phyloP scores from a whole-genome alignment of 1,284 basidiomycete genomes.

The Naganishia albida region DNA sequence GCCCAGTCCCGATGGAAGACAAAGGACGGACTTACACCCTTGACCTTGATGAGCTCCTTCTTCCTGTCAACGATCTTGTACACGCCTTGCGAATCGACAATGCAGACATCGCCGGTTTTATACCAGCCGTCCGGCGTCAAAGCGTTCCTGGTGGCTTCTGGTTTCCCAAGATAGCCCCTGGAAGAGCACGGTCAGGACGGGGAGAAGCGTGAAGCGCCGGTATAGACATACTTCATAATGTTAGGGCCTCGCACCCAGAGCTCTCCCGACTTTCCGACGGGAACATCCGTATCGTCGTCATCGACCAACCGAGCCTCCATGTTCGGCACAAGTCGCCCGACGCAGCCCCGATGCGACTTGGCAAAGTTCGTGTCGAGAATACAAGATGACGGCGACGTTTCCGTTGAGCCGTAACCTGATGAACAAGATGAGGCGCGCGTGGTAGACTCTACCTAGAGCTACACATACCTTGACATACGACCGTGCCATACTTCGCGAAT shows the following conservation, averaged over 20 bases:
- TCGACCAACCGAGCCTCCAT: conserved; percentile 72
- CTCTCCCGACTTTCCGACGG: conserved; percentile 64
- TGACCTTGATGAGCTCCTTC: conserved; percentile 82
- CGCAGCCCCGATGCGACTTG: conserved; percentile 56
- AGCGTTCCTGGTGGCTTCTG: conserved; percentile 63
- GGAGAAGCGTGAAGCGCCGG: background rate
- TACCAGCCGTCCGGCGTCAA: conserved; percentile 70
- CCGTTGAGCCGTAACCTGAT: conserved; percentile 56
- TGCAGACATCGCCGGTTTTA: conserved; percentile 77
- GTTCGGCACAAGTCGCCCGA: conserved; percentile 74
- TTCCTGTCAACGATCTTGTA: conserved; percentile 55
- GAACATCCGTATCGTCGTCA: conserved; percentile 38
- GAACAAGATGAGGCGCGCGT: background rate
- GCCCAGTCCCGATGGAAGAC: background rate
- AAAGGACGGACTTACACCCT: conserved; percentile 39
- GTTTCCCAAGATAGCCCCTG: conserved; percentile 63
- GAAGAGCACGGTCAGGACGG: background rate
- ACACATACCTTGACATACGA: conserved; percentile 45
- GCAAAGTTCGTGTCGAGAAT: conserved; percentile 46
- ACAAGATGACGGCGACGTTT: conserved; percentile 55
- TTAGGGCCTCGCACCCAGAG: conserved; percentile 75
- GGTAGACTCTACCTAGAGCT: background rate
- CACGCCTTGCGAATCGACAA: conserved; percentile 63
- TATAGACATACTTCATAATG: conserved; percentile 65
- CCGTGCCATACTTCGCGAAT: conserved; percentile 59